These are phyloP conservation scores for Beauveria bassiana DNA, from an alignment of 2,329 filamentous ascomycete genomes.

Conservation along the genomic window DNA sequence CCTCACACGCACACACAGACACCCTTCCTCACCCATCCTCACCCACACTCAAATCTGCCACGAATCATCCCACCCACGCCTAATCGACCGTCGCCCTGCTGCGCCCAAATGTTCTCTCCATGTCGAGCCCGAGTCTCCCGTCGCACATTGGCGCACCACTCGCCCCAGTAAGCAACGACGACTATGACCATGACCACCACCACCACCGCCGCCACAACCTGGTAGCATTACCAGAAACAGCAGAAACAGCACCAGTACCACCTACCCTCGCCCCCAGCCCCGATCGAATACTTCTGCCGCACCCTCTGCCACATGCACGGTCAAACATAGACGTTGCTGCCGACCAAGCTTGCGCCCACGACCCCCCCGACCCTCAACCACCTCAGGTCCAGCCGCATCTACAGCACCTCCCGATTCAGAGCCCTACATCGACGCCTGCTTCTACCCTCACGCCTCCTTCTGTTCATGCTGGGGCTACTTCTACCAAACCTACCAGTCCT, in stretches of 20 bases:
- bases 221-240: constrained; percentile 4
- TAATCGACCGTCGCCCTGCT: constrained; percentile 14
- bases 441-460: neutral
- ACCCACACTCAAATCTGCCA: neutral
- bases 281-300: neutral
- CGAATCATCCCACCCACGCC: constrained; percentile 21
- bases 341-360: neutral
- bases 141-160: constrained; percentile 49
- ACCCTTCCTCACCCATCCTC: neutral
- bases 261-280: neutral
- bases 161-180: constrained; percentile 33
- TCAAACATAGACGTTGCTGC: neutral
- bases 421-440: neutral
- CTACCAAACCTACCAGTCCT: neutral
- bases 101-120: constrained; percentile 48
- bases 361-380: neutral
- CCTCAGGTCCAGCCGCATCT: neutral
- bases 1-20: neutral
- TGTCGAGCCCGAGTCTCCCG: constrained; percentile 44
- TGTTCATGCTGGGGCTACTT: neutral
- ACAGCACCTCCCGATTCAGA: neutral
- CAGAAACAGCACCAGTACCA: neutral
- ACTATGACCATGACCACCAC: constrained; percentile 13
- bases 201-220: constrained; percentile 2
- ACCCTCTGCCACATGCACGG: neutral